phyloP scores from a whole-genome alignment of 2,329 filamentous ascomycete genomes.

The Fusarium musae region DNA sequence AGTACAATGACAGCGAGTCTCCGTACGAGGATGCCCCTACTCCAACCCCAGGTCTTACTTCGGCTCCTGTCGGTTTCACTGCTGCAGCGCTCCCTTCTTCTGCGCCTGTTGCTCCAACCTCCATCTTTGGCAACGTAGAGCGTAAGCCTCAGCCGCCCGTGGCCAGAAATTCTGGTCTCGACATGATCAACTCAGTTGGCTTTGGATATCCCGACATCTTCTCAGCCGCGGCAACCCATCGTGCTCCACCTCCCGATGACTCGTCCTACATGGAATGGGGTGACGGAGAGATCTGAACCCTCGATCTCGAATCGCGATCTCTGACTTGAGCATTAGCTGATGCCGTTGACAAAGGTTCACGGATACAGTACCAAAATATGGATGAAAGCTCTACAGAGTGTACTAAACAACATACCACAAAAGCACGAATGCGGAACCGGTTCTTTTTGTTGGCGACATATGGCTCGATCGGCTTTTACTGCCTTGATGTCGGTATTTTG shows the following conservation, averaged over 20 bases:
- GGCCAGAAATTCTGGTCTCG: not conserved
- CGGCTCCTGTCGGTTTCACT: not conserved
- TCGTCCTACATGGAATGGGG: slow-evolving; percentile 29
- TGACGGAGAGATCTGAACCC: slow-evolving; percentile 52
- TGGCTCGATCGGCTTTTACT: slow-evolving; percentile 7
- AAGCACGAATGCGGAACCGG: not conserved
- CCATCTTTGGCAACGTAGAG: slow-evolving; percentile 42
- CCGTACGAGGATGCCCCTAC: slow-evolving; percentile 33
- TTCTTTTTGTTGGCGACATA: slow-evolving; percentile 13
- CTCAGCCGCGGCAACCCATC: not conserved
- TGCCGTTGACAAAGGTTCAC: not conserved
- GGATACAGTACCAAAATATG: not conserved
- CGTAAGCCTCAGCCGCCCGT: slow-evolving; percentile 13
- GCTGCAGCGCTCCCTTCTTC: not conserved
- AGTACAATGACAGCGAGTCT: slow-evolving; percentile 47
- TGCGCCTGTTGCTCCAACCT: slow-evolving; percentile 1
- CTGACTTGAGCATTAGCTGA: not conserved
- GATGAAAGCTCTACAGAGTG: slow-evolving; percentile 6
- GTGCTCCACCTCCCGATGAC: slow-evolving; percentile 5
- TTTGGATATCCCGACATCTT: not conserved
- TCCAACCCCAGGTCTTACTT: slow-evolving; percentile 9
- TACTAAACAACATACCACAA: slow-evolving; percentile 6
- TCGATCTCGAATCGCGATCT: not conserved
- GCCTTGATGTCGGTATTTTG: slow-evolving; percentile 12
- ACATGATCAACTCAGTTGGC: not conserved